phyloP scores from a whole-genome alignment of 305 asterid species.

The Plantago coronopus region DNA sequence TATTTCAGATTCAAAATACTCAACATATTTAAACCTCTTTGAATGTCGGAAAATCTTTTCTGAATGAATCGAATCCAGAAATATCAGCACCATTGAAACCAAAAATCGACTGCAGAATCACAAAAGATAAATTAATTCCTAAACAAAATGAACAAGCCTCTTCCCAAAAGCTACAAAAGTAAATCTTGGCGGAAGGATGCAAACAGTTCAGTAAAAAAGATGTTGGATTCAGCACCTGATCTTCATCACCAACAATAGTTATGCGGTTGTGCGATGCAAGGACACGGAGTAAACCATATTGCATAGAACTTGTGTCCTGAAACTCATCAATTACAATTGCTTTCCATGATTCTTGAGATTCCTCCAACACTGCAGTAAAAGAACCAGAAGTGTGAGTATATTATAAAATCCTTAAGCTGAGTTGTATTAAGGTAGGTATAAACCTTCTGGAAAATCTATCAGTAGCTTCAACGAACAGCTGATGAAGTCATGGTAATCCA shows the following conservation, averaged over 20 bases:
- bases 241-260: conserved; percentile 97
- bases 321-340: conserved; percentile 92
- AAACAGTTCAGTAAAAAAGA: conserved; percentile 12
- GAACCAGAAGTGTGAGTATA: conserved; percentile 23
- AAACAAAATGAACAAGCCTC: not conserved
- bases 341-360: conserved; percentile 79
- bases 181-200: conserved; percentile 15
- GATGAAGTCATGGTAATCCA: conserved; percentile 96
- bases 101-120: conserved; percentile 74
- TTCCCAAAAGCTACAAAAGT: conserved; percentile 14
- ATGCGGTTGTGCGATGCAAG: conserved; percentile 82
- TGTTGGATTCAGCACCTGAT: conserved; percentile 58
- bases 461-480: conserved; percentile 76
- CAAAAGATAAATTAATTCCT: conserved; percentile 17
- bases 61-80: conserved; percentile 87
- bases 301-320: conserved; percentile 98
- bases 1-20: conserved; percentile 20
- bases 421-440: conserved; percentile 24
- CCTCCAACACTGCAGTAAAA: conserved; percentile 52
- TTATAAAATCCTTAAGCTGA: conserved; percentile 19
- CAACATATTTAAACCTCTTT: conserved; percentile 69
- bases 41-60: conserved; percentile 76
- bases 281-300: conserved; percentile 57
- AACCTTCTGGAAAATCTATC: conserved; percentile 90
- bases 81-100: conserved; percentile 94